Base-by-base conservation (phyloP, 2,329 filamentous ascomycete genomes). In the Calonectria crousiana region DNA sequence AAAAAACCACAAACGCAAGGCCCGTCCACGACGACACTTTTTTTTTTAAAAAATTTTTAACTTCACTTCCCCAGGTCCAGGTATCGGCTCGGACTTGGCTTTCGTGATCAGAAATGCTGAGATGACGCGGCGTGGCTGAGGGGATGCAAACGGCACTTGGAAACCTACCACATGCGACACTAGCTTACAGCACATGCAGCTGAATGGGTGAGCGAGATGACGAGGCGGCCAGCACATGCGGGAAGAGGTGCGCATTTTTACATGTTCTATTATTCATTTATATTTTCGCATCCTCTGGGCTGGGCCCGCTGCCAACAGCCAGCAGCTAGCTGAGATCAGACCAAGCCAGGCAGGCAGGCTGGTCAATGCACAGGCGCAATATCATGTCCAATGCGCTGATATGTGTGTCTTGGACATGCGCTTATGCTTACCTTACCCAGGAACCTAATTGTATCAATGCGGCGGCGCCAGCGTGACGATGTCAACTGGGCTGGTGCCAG, bases 71-170 rank as follows among this genome's bases (percentile, higher is more conserved):
- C 56, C 41, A 34, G 41, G 41, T 34, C 56, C 41, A 34, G 41
- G 41, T 34, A 65, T 38, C n/a, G 56, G 56, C 32, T 53, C 41
- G 47, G 32, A 44, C 64, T 49, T 38, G 36, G 36, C 62, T 34
- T 34, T 26, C 32, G 32, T 44, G 47, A 38, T 53, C n/a, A 56
- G 26, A 41, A 52, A 52, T 51, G 14, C 51, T 56, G 67, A 34
- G 67, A 69, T 69, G 67, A 69, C 67, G 67, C 67, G 67, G 67
- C 67, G 67, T 69, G 67, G 67, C 52, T 62, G 67, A 69, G 53
- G 30, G 38, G 32, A 69, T 62, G 67, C 53, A 62, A 67, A 56
- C 65, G 34, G 65, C 32, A 67, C 28, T 28, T 26, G n/a, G 60
- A 49, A 41, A 67, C 65, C 47, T 30, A 52, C 47, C 47, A 41